Percentiles rank a stretch among this genome's conserved stretches.
phyloP scores from a whole-genome alignment of 2,329 filamentous ascomycete species.

The Pseudogymnoascus sp. region DNA sequence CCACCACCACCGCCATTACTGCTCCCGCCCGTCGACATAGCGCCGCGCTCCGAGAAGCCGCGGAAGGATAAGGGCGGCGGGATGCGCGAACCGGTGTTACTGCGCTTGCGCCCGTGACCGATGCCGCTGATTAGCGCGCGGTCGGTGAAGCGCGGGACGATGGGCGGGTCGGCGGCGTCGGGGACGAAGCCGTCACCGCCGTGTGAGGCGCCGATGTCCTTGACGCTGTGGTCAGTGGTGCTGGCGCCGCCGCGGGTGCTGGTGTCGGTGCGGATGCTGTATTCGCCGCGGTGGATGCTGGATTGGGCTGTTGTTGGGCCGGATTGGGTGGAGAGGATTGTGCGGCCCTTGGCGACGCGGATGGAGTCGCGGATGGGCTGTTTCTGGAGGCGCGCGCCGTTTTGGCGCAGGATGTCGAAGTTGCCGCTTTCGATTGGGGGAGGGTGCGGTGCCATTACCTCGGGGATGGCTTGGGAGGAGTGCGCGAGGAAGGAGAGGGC shows the following conservation, averaged over 20 bases:
- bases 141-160: conserved; percentile 63
- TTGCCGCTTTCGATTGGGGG: conserved; percentile 46
- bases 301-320: conserved; percentile 33
- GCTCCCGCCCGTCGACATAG: conserved; percentile 36
- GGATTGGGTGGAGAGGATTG: conserved; percentile 32
- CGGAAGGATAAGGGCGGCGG: conserved; percentile 67
- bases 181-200: conserved; percentile 19
- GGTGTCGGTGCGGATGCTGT: conserved; percentile 19
- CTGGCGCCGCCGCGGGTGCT: conserved; percentile 5
- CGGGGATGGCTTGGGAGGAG: conserved; percentile 72
- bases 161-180: conserved; percentile 63
- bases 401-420: conserved; percentile 33
- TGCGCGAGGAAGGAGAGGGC: conserved; percentile 92
- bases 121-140: conserved; percentile 24
- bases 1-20: conserved; percentile 5
- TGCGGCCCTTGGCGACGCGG: conserved; percentile 71
- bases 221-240: conserved; percentile 11
- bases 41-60: conserved; percentile 50
- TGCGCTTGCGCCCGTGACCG: conserved; percentile 74
- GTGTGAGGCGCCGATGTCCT: conserved; percentile 10
- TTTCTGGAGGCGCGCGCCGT: conserved; percentile 29
- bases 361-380: conserved; percentile 77
- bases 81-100: conserved; percentile 74
- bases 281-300: conserved; percentile 24
- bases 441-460: conserved; percentile 54